Conservation (phyloP, 73 alveolate genomes). For the Paraurostyla sp. region DNA sequence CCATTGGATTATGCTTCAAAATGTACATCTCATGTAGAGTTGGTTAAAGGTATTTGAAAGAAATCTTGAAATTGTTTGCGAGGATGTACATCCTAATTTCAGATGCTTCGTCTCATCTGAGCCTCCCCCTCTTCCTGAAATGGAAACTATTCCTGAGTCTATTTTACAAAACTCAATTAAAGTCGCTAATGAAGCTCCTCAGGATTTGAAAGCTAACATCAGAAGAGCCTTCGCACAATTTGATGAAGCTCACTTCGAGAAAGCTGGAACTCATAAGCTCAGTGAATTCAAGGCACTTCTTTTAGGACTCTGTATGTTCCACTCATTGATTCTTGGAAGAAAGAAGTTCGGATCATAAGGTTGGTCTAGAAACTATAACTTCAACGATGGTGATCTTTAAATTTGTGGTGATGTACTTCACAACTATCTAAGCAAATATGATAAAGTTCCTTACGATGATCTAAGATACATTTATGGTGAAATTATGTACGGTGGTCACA, state of each 20-base stretch:
- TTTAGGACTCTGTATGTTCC: conserved; percentile 99
- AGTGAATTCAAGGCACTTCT: conserved; percentile 97
- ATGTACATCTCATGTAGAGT: conserved; percentile 99
- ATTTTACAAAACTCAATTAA: conserved; percentile 96
- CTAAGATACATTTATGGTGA: conserved; percentile 97
- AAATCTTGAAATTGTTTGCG: conserved; percentile 93
- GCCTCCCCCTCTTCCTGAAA: conserved; percentile 98
- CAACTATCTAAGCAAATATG: conserved; percentile 98
- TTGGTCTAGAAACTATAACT: conserved; percentile 98
- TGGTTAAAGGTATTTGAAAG: conserved; percentile 95
- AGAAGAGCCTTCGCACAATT: conserved; percentile 99
- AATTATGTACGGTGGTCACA: conserved; percentile 99
- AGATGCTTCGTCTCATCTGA: conserved; percentile 99
- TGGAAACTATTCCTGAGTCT: conserved; percentile 98
- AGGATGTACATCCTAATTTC: conserved; percentile 96
- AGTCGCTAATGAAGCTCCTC: conserved; percentile 99
- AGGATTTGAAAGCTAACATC: conserved; percentile 98
- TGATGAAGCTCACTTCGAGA: conserved; percentile 91
- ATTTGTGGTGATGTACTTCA: conserved; percentile 99
- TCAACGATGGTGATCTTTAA: conserved; percentile 99
- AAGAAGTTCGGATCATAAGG: conserved; percentile 99
- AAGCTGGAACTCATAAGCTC: conserved; percentile 80
- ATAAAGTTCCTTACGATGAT: conserved; percentile 95
- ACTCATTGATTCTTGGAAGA: conserved; percentile 98
- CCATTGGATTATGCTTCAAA: conserved; percentile 99